Percentiles rank a stretch among this genome's conserved stretches.
Conservation (phyloP, 805 yeast genomes). For the Grigorovia humatica region DNA sequence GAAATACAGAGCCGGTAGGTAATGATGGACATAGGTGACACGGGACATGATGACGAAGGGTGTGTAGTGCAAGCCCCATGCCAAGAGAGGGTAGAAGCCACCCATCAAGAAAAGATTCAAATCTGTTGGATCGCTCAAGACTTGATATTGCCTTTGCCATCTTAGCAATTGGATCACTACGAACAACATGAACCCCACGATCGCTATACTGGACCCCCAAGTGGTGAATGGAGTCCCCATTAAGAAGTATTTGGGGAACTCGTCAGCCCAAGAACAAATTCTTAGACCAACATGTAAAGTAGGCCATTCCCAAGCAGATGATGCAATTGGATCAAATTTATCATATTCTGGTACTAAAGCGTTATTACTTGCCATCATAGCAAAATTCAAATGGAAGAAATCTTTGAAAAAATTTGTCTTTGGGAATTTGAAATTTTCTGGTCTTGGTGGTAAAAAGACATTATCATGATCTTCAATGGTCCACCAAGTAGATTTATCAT, state of each 20-base stretch:
- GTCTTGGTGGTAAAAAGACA: constrained; percentile 47
- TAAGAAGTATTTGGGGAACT: constrained; percentile 52
- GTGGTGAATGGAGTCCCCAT: constrained; percentile 73
- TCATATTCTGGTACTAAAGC: constrained; percentile 72
- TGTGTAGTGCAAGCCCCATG: constrained; percentile 68
- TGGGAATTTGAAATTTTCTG: constrained; percentile 39
- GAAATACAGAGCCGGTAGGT: constrained; percentile 74
- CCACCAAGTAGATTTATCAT: constrained; percentile 89
- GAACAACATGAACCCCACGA: constrained; percentile 42
- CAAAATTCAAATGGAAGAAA: constrained; percentile 64
- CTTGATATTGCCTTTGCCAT: constrained; percentile 75
- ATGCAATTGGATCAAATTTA: constrained; percentile 60
- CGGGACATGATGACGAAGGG: constrained; percentile 78
- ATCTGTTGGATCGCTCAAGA: constrained; percentile 40
- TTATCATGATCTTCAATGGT: constrained; percentile 65
- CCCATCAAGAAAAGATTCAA: constrained; percentile 52
- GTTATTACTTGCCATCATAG: constrained; percentile 91
- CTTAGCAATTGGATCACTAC: constrained; percentile 44
- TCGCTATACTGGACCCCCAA: constrained; percentile 60
- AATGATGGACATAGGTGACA: constrained; percentile 80
- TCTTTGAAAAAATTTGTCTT: constrained; percentile 69
- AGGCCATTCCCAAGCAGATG: constrained; percentile 88
- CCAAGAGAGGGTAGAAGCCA: constrained; percentile 69
- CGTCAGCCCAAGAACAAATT: constrained; percentile 67
- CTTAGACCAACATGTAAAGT: constrained; percentile 64